Evolutionary conservation across 2,329 filamentous ascomycete genomes (phyloP), one percentile per base, ranked within the genome.

Genomic region (Talaromyces pinophilus): DNA sequence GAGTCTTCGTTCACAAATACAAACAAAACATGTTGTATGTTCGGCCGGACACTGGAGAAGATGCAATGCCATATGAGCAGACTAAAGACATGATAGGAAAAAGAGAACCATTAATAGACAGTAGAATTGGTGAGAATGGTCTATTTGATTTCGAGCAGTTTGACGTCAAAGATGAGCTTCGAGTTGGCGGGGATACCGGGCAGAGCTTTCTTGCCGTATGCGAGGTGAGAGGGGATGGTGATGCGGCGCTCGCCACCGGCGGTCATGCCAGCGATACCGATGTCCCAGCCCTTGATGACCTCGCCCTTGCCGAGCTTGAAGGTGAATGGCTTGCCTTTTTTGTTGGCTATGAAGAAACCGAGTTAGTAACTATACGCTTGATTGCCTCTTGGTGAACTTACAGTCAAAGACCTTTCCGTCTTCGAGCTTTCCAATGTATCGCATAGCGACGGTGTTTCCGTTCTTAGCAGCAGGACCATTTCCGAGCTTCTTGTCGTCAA

Each of bases 201-300:
- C 28, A 91, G 81, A 69, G 86, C 84, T 83, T 92, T 90, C 82
- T 87, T 93, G 81, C 96, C 95, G 80, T 99, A 99, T 74, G 91
- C 96, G 67, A 94, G 88, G 74, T 90, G 83, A 59, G 95, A 85
- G 59, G 96, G 96, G 75, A 99, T 93, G 69, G 89, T 93, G 75
- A 99, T 86, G 72, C 95, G 90, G 75, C 95, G 92, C 86, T 99
- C 96, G 74, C 92, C 93, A 75, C 95, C 95, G 72, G 93, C 90
- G 72, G 89, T 85, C 92, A 99, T 97, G 81, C 96, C 96, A 72
- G 87, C 85, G 72, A 99, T 84, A 82, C 95, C 95, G 71, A 98
- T 87, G 79, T 99, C 96, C 96, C 95, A 98, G 72, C 95, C 95
- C 87, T 96, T 95, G 85, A 99, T 99, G 75, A 99, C 96, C 81